Percentiles rank a stretch among this genome's conserved stretches.
Conservation (phyloP, 2,329 filamentous ascomycete species). For the Aureobasidium sp. region DNA sequence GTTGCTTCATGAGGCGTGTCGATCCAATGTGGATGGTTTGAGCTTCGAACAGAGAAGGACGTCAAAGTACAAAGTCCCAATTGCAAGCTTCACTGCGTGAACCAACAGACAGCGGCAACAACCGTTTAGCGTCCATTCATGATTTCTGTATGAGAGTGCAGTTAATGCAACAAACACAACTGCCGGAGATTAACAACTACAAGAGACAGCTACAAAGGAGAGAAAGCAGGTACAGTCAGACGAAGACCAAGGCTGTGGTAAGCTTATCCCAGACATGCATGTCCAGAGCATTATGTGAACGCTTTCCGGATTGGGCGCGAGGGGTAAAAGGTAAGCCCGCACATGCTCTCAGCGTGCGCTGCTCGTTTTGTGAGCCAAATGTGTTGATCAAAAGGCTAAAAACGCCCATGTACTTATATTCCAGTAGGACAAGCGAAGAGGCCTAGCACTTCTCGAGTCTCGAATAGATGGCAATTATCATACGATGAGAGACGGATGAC, state of each 20-base stretch:
- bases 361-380: neutral
- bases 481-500: neutral
- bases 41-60: neutral
- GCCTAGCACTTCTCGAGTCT: no score
- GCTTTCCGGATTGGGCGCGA: neutral
- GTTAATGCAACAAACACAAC: neutral
- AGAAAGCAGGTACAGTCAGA: constrained; percentile 1
- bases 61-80: neutral
- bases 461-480: neutral
- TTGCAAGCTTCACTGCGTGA: neutral
- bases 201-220: neutral
- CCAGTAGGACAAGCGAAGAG: neutral
- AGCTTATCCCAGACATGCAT: constrained; percentile 4
- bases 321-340: constrained; percentile 6
- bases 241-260: neutral
- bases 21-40: neutral
- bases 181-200: neutral
- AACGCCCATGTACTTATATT: neutral
- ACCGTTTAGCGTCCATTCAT: neutral
- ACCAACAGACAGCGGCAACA: neutral
- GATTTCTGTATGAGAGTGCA: neutral
- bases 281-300: neutral
- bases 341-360: constrained; percentile 2
- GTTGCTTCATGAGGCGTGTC: neutral
- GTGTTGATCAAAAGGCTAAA: constrained; percentile 3